These are phyloP conservation scores for Gastrodia elata DNA, from an alignment of 106 monocot species.

Conservation along the genomic window DNA sequence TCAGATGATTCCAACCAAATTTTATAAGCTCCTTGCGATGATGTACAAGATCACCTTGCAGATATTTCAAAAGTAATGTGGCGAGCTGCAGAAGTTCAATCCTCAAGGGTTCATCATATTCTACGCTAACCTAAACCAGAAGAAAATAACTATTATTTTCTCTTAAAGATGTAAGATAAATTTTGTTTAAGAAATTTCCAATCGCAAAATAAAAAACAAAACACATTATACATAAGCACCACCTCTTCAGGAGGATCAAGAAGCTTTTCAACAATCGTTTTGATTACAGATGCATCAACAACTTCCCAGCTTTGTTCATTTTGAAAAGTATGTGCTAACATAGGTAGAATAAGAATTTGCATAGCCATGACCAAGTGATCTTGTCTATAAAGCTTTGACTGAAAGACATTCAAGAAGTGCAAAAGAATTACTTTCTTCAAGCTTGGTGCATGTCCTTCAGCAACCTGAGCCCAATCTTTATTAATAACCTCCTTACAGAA, in stretches of 20 bases:
- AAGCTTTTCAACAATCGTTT: slow-evolving; percentile 97
- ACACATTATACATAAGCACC: background rate
- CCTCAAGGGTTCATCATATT: slow-evolving; percentile 94
- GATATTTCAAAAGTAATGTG: slow-evolving; percentile 88
- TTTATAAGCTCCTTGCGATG: slow-evolving; percentile 98
- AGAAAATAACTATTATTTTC: slow-evolving; percentile 3
- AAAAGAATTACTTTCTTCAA: slow-evolving; percentile 83
- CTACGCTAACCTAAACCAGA: slow-evolving; percentile 71
- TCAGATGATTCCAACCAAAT: slow-evolving; percentile 99
- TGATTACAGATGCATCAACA: slow-evolving; percentile 76
- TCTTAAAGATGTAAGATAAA: slow-evolving; percentile 1
- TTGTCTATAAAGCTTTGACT: slow-evolving; percentile 78
- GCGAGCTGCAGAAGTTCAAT: slow-evolving; percentile 97
- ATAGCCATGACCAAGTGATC: slow-evolving; percentile 95
- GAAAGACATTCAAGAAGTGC: slow-evolving; percentile 81
- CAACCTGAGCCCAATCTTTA: slow-evolving; percentile 49
- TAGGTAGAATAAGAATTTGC: slow-evolving; percentile 97
- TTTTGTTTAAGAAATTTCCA: background rate
- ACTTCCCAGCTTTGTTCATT: slow-evolving; percentile 94
- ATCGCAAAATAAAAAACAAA: background rate
- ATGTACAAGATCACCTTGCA: slow-evolving; percentile 87
- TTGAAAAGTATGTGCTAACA: slow-evolving; percentile 91
- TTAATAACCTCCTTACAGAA: slow-evolving; percentile 1
- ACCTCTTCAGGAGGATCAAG: slow-evolving; percentile 99
- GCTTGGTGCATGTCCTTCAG: slow-evolving; percentile 89